Evolutionary conservation across 768 basidiomycete genomes (phyloP).

Genomic region (Leucosporidium scottii): DNA sequence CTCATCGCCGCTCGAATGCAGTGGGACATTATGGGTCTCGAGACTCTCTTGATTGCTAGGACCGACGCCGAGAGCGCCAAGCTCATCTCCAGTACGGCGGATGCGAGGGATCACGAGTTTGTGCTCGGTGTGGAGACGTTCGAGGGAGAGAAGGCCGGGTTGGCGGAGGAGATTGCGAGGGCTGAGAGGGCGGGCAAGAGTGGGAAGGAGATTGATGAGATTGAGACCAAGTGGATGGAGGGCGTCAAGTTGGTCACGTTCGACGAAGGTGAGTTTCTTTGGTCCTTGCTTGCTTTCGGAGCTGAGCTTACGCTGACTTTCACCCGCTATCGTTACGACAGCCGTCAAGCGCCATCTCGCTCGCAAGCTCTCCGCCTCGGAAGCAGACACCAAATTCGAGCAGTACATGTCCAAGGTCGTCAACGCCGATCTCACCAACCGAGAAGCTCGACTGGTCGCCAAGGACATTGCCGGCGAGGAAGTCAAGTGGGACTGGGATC

Average conservation of each 20-base stretch:
- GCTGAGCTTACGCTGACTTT: neutral
- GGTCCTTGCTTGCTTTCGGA: neutral
- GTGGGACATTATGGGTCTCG: conserved; percentile 78
- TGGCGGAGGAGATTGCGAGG: conserved; percentile 63
- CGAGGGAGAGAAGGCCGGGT: conserved; percentile 40
- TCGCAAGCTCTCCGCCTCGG: conserved; percentile 29
- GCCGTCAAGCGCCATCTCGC: conserved; percentile 58
- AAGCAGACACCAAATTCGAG: conserved; percentile 51
- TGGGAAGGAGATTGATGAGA: conserved; percentile 60
- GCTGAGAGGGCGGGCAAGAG: conserved; percentile 60
- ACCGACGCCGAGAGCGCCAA: conserved; percentile 85
- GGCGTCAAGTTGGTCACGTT: conserved; percentile 69
- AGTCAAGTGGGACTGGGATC: conserved; percentile 74
- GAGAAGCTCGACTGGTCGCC: conserved; percentile 65
- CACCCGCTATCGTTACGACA: conserved; percentile 35
- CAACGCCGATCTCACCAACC: conserved; percentile 49
- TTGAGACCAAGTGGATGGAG: conserved; percentile 71
- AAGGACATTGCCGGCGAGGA: conserved; percentile 60
- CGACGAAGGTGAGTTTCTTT: conserved; percentile 57
- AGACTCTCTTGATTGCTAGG: conserved; percentile 81
- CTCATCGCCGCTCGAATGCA: conserved; percentile 82
- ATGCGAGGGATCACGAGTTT: conserved; percentile 64
- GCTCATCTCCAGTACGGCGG: conserved; percentile 75
- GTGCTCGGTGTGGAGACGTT: conserved; percentile 43
- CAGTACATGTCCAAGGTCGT: conserved; percentile 55